Percentiles rank a stretch among this genome's conserved stretches.
phyloP scores from a whole-genome alignment of 2,329 filamentous ascomycete species.

The Alternaria arborescens region DNA sequence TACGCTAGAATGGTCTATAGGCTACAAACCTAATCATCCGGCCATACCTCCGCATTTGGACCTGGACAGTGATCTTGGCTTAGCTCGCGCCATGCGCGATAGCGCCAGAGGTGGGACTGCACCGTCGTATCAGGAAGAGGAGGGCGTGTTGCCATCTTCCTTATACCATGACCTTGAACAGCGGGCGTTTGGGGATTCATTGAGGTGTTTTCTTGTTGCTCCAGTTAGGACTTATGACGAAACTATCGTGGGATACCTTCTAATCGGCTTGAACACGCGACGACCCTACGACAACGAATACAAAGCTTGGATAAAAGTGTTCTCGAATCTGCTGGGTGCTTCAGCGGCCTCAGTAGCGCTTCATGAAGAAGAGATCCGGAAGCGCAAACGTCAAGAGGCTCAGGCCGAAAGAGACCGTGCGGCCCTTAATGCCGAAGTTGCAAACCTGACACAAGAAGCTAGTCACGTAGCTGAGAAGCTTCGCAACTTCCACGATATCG shows the following conservation, averaged over 20 bases:
- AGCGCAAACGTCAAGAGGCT: conserved; percentile 22
- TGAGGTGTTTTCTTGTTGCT: conserved; percentile 12
- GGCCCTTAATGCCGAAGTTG: conserved; percentile 23
- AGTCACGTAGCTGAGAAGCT: conserved; percentile 13
- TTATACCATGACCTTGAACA: conserved; percentile 16
- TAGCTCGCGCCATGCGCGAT: conserved; percentile 8
- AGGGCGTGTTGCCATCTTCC: conserved; percentile 10
- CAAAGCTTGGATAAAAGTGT: conserved; percentile 24
- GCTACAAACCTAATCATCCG: conserved; percentile 13
- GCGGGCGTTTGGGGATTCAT: conserved; percentile 21
- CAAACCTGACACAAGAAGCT: conserved; percentile 17
- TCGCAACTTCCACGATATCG: conserved; percentile 19
- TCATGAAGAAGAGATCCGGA: conserved; percentile 24
- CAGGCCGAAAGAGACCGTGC: conserved; percentile 24
- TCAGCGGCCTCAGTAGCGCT: conserved; percentile 26
- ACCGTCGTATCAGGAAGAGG: conserved; percentile 4
- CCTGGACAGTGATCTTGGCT: conserved; percentile 5
- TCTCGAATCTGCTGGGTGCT: conserved; percentile 23
- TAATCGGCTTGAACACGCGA: conserved; percentile 25
- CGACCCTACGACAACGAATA: conserved; percentile 30
- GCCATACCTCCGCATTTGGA: conserved; percentile 12
- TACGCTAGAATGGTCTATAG: conserved; percentile 17
- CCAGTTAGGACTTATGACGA: conserved; percentile 16
- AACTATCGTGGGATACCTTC: conserved; percentile 12
- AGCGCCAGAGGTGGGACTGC: conserved; percentile 3